Evolutionary conservation across 495 filamentous ascomycete genomes (phyloP).

Genomic region (Annulohypoxylon moriforme): DNA sequence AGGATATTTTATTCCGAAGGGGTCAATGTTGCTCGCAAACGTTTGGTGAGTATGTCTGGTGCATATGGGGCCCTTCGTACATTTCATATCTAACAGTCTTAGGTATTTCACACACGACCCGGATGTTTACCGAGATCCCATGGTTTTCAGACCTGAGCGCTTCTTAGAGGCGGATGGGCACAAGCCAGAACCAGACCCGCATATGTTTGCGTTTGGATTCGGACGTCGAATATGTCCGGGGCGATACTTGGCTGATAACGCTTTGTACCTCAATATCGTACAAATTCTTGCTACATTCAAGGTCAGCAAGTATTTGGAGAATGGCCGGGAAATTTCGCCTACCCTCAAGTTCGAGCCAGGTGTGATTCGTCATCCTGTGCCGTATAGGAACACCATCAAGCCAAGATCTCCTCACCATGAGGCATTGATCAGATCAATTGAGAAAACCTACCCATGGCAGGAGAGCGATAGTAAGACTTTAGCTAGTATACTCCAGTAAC

Average conservation of each 20-base stretch:
- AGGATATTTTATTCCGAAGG: constrained; percentile 64
- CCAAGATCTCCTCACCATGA: constrained; percentile 50
- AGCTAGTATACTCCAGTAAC: not conserved
- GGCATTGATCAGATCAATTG: constrained; percentile 50
- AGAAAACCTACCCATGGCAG: constrained; percentile 58
- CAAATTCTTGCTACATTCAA: constrained; percentile 58
- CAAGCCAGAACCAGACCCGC: constrained; percentile 54
- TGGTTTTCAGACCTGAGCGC: constrained; percentile 58
- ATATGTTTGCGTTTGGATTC: constrained; percentile 62
- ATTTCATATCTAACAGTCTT: not conserved
- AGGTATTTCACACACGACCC: constrained; percentile 53
- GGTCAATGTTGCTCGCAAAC: constrained; percentile 50
- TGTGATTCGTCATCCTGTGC: constrained; percentile 46
- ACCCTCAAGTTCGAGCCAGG: constrained; percentile 44
- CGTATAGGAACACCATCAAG: constrained; percentile 50
- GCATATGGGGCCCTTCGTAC: too few relatives aligned
- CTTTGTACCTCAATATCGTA: constrained; percentile 57
- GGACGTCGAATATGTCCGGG: constrained; percentile 66
- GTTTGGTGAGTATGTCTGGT: constrained; percentile 40
- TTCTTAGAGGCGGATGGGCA: constrained; percentile 50
- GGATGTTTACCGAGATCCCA: constrained; percentile 53
- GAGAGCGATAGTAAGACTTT: constrained; percentile 52
- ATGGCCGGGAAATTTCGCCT: constrained; percentile 46
- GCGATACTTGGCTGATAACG: constrained; percentile 60
- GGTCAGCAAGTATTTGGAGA: constrained; percentile 47